Evolutionary conservation across 1,284 basidiomycete species (phyloP), one percentile per base, ranked within the genome.

Genomic region (Violaceomyces palustris): DNA sequence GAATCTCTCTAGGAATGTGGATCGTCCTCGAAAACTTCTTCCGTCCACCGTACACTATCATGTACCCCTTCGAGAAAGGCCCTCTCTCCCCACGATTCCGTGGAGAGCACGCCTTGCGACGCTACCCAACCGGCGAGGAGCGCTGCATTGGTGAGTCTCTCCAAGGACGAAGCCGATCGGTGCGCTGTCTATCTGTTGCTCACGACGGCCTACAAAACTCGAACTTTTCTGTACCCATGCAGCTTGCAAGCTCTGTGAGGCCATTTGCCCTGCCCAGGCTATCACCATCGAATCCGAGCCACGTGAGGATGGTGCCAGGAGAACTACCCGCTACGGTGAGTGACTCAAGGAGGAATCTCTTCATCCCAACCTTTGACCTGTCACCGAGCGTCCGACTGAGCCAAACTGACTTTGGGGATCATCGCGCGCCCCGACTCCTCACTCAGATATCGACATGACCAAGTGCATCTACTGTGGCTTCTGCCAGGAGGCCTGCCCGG

Each of bases 1-100:
- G n/a, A n/a, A n/a, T n/a, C n/a, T n/a, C n/a, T n/a, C n/a, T n/a
- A 94, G 92, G 93, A 68, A 93, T 97, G 88, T 96, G 92, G 90
- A 86, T 99, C 74, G 91, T 97, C n/a, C 69, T 97, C 59, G 94
- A 97, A 76, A 88, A 97, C 75, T 90, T 94, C 78, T 94, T 93
- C 82, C 83, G 90, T 38, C 88, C 88, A 34, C 93, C 93, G 25
- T 98, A 97, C 77, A 98, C 93, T 32, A 98, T 98, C 79, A 94
- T 79, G 79, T 80, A 78, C 47, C 51, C 61, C 7, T 59, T 59
- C 34, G 94, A 99, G 78, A 98, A 98, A 77, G 94, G 94, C 17
- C 94, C 94, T 29, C 77, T 98, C 45, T 94, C 89, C 30, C 92
- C 94, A 32, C 88, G 94, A 56, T 99, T 99, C 82, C 85, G 94